phyloP scores from a whole-genome alignment of 1,139 yeast species.

The Candida pseudocylindracea region DNA sequence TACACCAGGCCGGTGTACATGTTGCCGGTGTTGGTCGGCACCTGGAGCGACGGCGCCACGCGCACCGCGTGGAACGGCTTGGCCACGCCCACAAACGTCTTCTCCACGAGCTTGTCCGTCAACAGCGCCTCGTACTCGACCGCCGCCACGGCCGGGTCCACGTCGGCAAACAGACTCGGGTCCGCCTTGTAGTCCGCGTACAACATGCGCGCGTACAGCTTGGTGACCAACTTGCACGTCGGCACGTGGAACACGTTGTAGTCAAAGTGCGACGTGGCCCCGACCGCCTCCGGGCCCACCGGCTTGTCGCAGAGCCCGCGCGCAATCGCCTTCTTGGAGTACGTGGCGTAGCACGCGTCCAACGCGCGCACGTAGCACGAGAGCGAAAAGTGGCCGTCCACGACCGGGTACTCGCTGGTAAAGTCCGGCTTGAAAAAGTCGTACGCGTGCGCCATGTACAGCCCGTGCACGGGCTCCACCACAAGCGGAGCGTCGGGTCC shows the following conservation, averaged over 20 bases:
- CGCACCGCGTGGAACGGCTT: conserved; percentile 49
- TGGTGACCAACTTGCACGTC: conserved; percentile 84
- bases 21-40: conserved; percentile 96
- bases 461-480: conserved; percentile 72
- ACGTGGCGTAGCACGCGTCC: conserved; percentile 66
- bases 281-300: conserved; percentile 22
- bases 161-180: conserved; percentile 25
- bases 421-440: conserved; percentile 97
- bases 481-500: conserved; percentile 98
- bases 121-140: conserved; percentile 62
- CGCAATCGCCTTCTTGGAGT: conserved; percentile 60
- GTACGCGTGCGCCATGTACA: conserved; percentile 89
- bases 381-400: conserved; percentile 92
- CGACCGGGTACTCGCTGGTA: conserved; percentile 90
- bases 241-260: conserved; percentile 97
- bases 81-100: conserved; percentile 60
- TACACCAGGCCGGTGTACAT: conserved; percentile 94
- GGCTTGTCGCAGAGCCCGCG: conserved; percentile 8
- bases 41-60: conserved; percentile 61
- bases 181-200: conserved; percentile 70
- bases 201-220: conserved; percentile 80
- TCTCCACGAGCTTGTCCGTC: conserved; percentile 64
- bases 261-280: conserved; percentile 55
- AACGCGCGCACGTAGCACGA: conserved; percentile 88
- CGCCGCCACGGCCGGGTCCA: conserved; percentile 31